A percentile compares a stretch with the other conserved stretches of the same genome.
phyloP scores from a whole-genome alignment of 495 filamentous ascomycete species.

The Talaromyces nanjingensis region DNA sequence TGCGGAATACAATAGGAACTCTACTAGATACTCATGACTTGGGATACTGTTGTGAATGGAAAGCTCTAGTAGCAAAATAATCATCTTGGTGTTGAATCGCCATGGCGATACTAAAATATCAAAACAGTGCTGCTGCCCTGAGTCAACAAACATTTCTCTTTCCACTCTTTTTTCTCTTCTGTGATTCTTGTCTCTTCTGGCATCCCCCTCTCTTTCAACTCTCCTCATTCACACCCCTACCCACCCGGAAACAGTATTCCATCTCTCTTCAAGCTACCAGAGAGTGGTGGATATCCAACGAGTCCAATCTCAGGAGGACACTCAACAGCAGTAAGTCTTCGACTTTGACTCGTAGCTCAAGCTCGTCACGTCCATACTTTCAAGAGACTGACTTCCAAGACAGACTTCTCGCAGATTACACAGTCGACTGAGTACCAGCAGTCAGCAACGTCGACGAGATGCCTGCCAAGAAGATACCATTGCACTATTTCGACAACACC shows the following conservation, averaged over 20 bases:
- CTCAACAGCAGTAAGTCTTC: neutral
- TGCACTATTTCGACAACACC: neutral
- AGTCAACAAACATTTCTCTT: neutral
- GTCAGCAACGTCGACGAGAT: neutral
- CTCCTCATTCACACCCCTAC: neutral
- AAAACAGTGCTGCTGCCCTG: neutral
- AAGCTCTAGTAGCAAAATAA: neutral
- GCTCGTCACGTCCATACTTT: neutral
- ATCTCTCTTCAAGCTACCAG: neutral
- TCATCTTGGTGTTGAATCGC: neutral
- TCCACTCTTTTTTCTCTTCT: neutral
- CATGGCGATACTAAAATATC: neutral
- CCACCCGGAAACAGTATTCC: neutral
- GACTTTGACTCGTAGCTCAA: neutral
- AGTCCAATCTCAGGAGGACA: neutral
- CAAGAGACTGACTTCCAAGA: neutral
- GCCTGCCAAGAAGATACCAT: neutral
- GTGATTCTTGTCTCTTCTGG: neutral
- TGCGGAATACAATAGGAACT: neutral
- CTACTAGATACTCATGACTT: neutral
- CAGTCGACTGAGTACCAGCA: neutral
- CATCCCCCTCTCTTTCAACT: neutral
- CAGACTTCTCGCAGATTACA: neutral
- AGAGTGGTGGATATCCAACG: neutral
- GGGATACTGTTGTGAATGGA: neutral